A percentile compares a stretch with the other conserved stretches of the same genome.
Evolutionary conservation across 106 monocot species (phyloP).

Genomic region (Ottelia alismoides): DNA sequence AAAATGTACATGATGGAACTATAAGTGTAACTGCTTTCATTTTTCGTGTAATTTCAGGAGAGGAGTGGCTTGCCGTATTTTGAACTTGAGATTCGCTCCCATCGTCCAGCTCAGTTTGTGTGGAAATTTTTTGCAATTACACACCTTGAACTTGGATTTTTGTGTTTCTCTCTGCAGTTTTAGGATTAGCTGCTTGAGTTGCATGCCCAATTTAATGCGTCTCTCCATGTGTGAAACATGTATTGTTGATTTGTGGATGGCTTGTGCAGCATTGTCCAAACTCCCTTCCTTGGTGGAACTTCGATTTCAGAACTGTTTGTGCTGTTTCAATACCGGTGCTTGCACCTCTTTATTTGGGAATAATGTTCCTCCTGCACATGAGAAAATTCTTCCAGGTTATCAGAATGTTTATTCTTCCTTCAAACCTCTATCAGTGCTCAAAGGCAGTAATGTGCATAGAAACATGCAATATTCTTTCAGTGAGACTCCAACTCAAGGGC

Average conservation of each 20-base stretch:
- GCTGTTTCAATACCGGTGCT: slow-evolving; percentile 25
- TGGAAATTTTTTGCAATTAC: slow-evolving; percentile 28
- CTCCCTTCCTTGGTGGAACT: slow-evolving; percentile 34
- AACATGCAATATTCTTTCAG: background rate
- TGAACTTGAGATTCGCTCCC: slow-evolving; percentile 26
- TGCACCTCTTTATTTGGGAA: slow-evolving; percentile 9
- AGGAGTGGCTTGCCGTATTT: slow-evolving; percentile 19
- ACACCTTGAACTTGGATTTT: slow-evolving; percentile 36
- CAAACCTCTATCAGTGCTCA: no score
- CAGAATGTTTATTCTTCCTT: no score
- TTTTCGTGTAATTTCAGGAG: slow-evolving; percentile 11
- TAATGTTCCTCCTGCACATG: background rate
- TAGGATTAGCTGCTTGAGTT: slow-evolving; percentile 20
- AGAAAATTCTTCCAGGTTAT: background rate
- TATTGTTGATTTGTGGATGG: slow-evolving; percentile 27
- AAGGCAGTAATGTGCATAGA: no score
- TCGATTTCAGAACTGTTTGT: slow-evolving; percentile 31
- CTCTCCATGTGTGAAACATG: slow-evolving; percentile 39
- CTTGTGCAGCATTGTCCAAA: slow-evolving; percentile 26
- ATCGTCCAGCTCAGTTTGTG: slow-evolving; percentile 27
- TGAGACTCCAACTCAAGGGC: background rate
- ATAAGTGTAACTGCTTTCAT: no score
- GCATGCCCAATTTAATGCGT: slow-evolving; percentile 38
- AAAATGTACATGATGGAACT: no score
- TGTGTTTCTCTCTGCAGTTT: slow-evolving; percentile 26